phyloP scores from a whole-genome alignment of 2,329 filamentous ascomycete genomes.

The Pseudocercospora fijiensis region DNA sequence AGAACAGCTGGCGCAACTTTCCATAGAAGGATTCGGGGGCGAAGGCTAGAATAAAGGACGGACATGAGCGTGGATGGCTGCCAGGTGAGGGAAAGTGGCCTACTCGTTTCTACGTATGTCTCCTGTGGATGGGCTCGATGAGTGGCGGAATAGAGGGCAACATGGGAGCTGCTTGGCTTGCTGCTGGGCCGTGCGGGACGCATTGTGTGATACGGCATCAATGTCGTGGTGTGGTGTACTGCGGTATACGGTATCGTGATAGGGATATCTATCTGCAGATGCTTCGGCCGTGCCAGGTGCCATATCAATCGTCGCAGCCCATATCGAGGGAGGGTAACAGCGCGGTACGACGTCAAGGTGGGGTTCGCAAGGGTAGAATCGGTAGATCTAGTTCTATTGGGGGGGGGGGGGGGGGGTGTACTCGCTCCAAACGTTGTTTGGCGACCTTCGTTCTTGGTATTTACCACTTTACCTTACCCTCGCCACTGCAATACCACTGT shows the following conservation, averaged over 20 bases:
- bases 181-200: not conserved
- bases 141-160: not conserved
- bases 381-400: no score
- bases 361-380: not conserved
- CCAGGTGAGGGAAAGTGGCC: no score
- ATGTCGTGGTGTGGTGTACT: not conserved
- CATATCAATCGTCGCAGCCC: not conserved
- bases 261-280: not conserved
- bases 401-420: no score
- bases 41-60: conserved; percentile 3
- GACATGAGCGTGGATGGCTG: no score
- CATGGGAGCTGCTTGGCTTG: not conserved
- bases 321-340: not conserved
- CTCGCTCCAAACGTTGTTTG: not conserved
- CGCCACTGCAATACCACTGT: not conserved
- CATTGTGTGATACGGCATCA: not conserved
- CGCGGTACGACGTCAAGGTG: not conserved
- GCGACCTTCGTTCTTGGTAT: not conserved
- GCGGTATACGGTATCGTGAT: no score
- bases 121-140: conserved; percentile 9
- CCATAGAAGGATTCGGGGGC: conserved; percentile 7
- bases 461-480: no score
- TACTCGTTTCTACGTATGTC: conserved; percentile 7
- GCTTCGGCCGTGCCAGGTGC: not conserved
- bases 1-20: conserved; percentile 1